Percentiles rank a stretch among this genome's conserved stretches.
Evolutionary conservation across 78 protist species (phyloP).

Genomic region (Creolimax fragrantissima): DNA sequence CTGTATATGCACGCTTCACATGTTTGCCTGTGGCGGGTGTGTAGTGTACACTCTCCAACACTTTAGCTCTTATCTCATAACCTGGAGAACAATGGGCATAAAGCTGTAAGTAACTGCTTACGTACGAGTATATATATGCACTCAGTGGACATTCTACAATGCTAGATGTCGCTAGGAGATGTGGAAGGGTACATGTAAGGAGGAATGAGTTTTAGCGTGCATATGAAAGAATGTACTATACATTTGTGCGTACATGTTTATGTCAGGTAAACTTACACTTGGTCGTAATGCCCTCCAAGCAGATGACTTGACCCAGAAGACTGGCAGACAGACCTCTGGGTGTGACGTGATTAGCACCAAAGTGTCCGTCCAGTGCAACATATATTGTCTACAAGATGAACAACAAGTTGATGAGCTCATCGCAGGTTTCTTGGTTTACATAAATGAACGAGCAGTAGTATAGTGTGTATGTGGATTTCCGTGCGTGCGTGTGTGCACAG

Average conservation of each 20-base stretch:
- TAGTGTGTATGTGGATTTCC: neutral
- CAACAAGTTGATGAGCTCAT: too few relatives aligned
- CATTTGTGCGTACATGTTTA: too few relatives aligned
- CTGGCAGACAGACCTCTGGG: slow-evolving; percentile 83
- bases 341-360: slow-evolving; percentile 77
- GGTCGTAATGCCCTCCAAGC: slow-evolving; percentile 95
- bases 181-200: neutral
- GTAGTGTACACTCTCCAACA: slow-evolving; percentile 83
- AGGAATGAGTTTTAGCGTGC: too few relatives aligned
- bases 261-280: slow-evolving; percentile 71
- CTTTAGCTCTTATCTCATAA: slow-evolving; percentile 57
- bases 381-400: neutral
- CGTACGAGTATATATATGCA: neutral
- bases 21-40: slow-evolving; percentile 58
- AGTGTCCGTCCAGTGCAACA: slow-evolving; percentile 78
- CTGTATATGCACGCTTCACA: slow-evolving; percentile 54
- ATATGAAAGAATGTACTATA: too few relatives aligned
- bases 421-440: neutral
- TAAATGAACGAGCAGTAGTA: too few relatives aligned
- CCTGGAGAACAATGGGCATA: neutral
- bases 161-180: neutral
- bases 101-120: neutral
- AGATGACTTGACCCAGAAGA: slow-evolving; percentile 64
- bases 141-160: neutral
- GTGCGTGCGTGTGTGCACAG: slow-evolving; percentile 10